These are phyloP conservation scores for Tylopilus sp. DNA, from an alignment of 768 basidiomycete species.

Conservation along the genomic window DNA sequence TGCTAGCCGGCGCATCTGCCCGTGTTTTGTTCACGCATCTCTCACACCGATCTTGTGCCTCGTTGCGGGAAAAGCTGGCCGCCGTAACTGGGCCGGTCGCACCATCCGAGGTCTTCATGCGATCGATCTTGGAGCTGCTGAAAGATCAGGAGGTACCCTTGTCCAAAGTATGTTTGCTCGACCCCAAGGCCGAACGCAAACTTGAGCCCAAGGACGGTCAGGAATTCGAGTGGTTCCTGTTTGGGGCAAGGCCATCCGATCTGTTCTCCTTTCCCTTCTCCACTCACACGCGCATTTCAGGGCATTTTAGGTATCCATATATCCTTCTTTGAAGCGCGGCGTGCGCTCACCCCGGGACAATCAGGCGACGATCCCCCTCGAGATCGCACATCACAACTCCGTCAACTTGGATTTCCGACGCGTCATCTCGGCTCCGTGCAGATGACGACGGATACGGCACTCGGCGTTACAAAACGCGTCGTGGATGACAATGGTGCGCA, in stretches of 20 bases:
- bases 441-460: slow-evolving; percentile 98
- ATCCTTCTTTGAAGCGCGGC: not conserved
- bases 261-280: not conserved
- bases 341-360: not conserved
- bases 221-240: slow-evolving; percentile 86
- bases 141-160: slow-evolving; percentile 32
- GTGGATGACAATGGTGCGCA: slow-evolving; percentile 66
- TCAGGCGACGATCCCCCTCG: slow-evolving; percentile 93
- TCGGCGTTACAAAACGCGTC: slow-evolving; percentile 85
- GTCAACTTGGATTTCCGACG: slow-evolving; percentile 80
- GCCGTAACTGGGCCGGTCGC: slow-evolving; percentile 12
- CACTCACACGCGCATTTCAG: slow-evolving; percentile 30
- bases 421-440: slow-evolving; percentile 85
- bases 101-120: slow-evolving; percentile 25
- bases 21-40: slow-evolving; percentile 84
- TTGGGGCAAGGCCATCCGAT: slow-evolving; percentile 57
- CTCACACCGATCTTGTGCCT: slow-evolving; percentile 62
- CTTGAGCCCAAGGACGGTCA: slow-evolving; percentile 77
- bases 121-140: slow-evolving; percentile 16
- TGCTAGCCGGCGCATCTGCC: slow-evolving; percentile 60
- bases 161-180: slow-evolving; percentile 83
- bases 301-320: slow-evolving; percentile 55
- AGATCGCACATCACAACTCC: slow-evolving; percentile 87
- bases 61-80: slow-evolving; percentile 38
- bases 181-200: slow-evolving; percentile 74